Percentiles rank a stretch among this genome's conserved stretches.
Conservation (phyloP, 345 rosid genomes). For the Microthlaspi erraticum region DNA sequence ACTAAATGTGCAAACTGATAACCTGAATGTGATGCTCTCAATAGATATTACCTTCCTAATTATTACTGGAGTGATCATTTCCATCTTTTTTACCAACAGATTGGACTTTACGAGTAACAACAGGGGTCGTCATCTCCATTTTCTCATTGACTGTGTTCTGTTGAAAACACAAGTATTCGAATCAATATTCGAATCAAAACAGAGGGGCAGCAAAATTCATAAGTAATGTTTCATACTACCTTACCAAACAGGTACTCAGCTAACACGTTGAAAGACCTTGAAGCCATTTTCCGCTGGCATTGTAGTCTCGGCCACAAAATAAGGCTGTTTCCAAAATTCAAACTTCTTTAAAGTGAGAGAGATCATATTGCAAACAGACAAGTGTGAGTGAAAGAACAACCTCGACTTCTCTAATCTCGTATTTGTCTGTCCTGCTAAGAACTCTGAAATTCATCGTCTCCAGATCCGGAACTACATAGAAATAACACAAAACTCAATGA, state of each 20-base stretch:
- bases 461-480: constrained; percentile 74
- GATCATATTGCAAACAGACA: too few species aligned
- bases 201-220: neutral
- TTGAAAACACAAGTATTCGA: constrained; percentile 21
- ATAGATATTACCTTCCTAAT: constrained; percentile 63
- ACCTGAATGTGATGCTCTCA: neutral
- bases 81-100: too few species aligned
- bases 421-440: too few species aligned
- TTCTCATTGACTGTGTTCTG: constrained; percentile 67
- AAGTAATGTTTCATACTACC: constrained; percentile 51
- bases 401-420: too few species aligned
- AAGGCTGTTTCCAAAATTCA: too few species aligned
- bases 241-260: constrained; percentile 97
- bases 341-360: too few species aligned
- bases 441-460: too few species aligned
- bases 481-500: neutral
- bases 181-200: constrained; percentile 30
- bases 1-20: neutral
- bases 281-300: too few species aligned
- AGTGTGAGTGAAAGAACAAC: too few species aligned
- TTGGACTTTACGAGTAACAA: too few species aligned
- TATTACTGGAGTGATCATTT: constrained; percentile 91
- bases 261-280: constrained; percentile 77
- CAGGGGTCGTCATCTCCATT: constrained; percentile 97
- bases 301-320: too few species aligned